Evolutionary conservation across 2,329 filamentous ascomycete genomes (phyloP).

Genomic region (Monosporascus sp.): DNA sequence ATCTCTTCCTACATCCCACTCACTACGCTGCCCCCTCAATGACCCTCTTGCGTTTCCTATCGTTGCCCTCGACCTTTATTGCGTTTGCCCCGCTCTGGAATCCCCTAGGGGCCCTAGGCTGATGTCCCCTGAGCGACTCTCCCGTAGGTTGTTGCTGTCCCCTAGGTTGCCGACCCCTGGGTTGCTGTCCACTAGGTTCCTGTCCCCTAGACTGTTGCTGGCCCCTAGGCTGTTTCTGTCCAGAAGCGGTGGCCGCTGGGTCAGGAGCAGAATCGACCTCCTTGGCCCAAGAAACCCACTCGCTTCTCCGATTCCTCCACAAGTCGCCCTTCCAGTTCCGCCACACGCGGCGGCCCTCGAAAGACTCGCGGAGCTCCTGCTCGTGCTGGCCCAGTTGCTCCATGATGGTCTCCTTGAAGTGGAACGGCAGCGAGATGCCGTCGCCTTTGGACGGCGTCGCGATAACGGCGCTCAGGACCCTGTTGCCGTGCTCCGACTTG

Average conservation of each 20-base stretch:
- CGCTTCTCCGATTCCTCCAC: constrained; percentile 47
- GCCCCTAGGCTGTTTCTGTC: too few species aligned
- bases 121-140: too few species aligned
- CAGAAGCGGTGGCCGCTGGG: neutral
- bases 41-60: constrained; percentile 7
- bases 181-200: too few species aligned
- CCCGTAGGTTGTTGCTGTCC: too few species aligned
- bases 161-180: too few species aligned
- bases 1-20: neutral
- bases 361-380: constrained; percentile 45
- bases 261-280: constrained; percentile 36
- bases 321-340: constrained; percentile 53
- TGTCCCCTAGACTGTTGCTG: too few species aligned
- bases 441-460: constrained; percentile 44
- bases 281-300: constrained; percentile 56
- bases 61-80: neutral
- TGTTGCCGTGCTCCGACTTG: constrained; percentile 46
- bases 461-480: constrained; percentile 45
- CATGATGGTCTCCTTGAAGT: constrained; percentile 54
- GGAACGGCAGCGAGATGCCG: constrained; percentile 48
- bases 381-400: constrained; percentile 43
- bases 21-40: neutral
- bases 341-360: constrained; percentile 54
- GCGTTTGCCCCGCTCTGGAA: neutral
- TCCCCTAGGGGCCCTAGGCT: too few species aligned